Conservation (phyloP, 2,329 filamentous ascomycete species). For the Aureobasidium uvarum region DNA sequence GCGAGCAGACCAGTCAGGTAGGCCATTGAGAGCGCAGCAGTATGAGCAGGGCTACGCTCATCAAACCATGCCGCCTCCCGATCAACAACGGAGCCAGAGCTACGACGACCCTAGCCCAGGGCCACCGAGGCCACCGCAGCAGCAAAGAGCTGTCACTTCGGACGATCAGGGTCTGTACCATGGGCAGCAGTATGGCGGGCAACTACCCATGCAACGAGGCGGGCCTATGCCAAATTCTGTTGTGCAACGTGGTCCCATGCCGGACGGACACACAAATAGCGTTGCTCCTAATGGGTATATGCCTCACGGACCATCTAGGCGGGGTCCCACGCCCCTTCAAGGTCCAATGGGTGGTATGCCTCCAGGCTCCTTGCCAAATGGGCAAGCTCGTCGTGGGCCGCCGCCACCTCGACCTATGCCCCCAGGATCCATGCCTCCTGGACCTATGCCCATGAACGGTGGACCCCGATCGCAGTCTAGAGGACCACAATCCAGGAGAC, state of each 20-base stretch:
- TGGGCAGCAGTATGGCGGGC: not conserved
- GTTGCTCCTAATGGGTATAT: not conserved
- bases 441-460: slow-evolving; percentile 11
- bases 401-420: not conserved
- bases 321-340: not conserved
- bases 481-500: slow-evolving; percentile 5
- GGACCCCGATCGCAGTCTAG: slow-evolving; percentile 7
- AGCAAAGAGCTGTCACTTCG: slow-evolving; percentile 17
- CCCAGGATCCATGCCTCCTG: slow-evolving; percentile 21
- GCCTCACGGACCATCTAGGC: not conserved
- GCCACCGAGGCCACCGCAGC: not conserved
- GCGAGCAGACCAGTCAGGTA: not conserved
- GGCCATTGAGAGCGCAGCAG: not conserved
- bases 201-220: not conserved
- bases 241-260: not conserved
- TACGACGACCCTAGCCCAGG: slow-evolving; percentile 7
- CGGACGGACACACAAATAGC: not conserved
- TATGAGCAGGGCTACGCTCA: not conserved
- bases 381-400: not conserved
- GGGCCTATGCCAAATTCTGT: not conserved
- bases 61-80: not conserved
- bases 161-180: not conserved
- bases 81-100: slow-evolving; percentile 19
- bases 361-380: not conserved
- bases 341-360: not conserved